Percentiles rank a stretch among this genome's conserved stretches.
Evolutionary conservation across 768 basidiomycete genomes (phyloP).

Genomic region (Lentinus tigrinus): DNA sequence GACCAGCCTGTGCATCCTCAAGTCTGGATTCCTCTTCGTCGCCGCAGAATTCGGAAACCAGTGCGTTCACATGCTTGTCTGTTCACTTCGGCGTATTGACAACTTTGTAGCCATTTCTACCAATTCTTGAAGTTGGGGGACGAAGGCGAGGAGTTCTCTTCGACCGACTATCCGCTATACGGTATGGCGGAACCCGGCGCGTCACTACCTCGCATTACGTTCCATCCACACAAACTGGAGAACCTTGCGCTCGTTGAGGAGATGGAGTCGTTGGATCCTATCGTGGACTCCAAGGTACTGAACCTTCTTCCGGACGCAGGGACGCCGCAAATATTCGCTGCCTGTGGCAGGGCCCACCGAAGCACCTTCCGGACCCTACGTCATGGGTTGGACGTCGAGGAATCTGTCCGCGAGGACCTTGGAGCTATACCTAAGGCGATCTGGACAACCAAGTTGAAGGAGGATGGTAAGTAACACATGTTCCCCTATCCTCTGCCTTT

Average conservation of each 20-base stretch:
- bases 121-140: slow-evolving; percentile 99
- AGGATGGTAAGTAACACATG: slow-evolving; percentile 69
- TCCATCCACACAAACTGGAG: slow-evolving; percentile 82
- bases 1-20: slow-evolving; percentile 90
- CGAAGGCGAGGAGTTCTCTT: slow-evolving; percentile 92
- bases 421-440: slow-evolving; percentile 98
- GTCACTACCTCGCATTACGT: slow-evolving; percentile 75
- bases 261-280: slow-evolving; percentile 85
- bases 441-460: slow-evolving; percentile 91
- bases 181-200: slow-evolving; percentile 75
- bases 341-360: slow-evolving; percentile 86
- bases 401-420: slow-evolving; percentile 91
- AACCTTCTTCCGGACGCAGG: slow-evolving; percentile 90
- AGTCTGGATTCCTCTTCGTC: slow-evolving; percentile 96
- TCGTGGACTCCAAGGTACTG: slow-evolving; percentile 88
- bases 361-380: slow-evolving; percentile 87
- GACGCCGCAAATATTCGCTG: slow-evolving; percentile 95
- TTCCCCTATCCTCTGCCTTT: too few relatives aligned
- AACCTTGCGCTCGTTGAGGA: slow-evolving; percentile 92
- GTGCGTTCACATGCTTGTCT: slow-evolving; percentile 44
- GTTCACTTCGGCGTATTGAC: neutral
- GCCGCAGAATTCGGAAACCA: slow-evolving; percentile 98
- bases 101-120: slow-evolving; percentile 71
- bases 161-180: slow-evolving; percentile 77
- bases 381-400: slow-evolving; percentile 94